Base-by-base conservation (phyloP, 768 basidiomycete species). In the Amanita rubescens region DNA sequence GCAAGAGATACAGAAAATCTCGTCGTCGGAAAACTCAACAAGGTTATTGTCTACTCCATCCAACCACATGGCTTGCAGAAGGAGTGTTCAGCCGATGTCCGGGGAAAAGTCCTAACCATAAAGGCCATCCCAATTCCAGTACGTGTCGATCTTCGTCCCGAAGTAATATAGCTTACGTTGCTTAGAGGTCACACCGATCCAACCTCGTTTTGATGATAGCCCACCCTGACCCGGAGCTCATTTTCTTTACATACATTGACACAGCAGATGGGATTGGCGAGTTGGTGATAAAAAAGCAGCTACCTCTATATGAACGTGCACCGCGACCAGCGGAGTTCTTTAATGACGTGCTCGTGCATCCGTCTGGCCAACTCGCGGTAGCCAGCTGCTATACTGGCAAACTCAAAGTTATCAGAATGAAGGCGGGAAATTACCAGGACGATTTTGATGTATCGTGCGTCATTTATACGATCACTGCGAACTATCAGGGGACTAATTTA, bases 181-280 rank as follows among this genome's bases (percentile, higher is more conserved):
- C 59, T 56, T 56, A 63, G 69, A 71, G 69, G 52, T 70, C 69
- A 39, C 56, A 60, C 33, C 71, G 68, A 58, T 74, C 74, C 25
- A 81, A 81, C 61, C 60, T 91, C 12, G 64, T 89, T 19, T 74
- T 89, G 30, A 74, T 91, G 62, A 77, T 85, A 0, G 87, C 87
- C 55, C 87, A 90, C 59, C 88, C 89, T 1, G 80, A 87, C 32
- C 85, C 89, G 8, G 81, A 83, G 55, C 73, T 91, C 11, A 65
- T 90, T 33, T 73, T 90, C 57, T 70, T 92, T 37, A 63, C 70
- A 3, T 86, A 82, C 61, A 64, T 65, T 2, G 69, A 73, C 34
- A 63, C 71, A 32, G 64, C 62, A 51, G 58, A 51, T 15, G 69
- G 66, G 11, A 62, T 55, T 38, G 70, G 69, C 17, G 64, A 63